Evolutionary conservation across 1,139 yeast species (phyloP), one percentile per base, ranked within the genome.

Genomic region (Pichia sp.): DNA sequence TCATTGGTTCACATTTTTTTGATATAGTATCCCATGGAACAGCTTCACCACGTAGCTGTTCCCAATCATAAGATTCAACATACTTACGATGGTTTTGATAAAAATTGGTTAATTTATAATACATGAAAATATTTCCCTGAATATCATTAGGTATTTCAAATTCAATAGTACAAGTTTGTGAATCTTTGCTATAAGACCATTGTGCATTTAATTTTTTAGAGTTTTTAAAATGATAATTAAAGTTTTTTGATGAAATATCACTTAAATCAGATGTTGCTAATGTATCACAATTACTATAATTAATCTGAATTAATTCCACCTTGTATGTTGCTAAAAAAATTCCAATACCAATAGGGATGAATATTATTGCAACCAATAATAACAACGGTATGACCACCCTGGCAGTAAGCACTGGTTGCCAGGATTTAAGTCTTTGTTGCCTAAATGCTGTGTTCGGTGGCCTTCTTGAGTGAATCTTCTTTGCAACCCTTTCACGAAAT

Each of bases 401-500:
- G 3, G 92, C 90, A 0, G 89, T 81, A 49, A 85, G 72, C 43
- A 84, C 82, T 0, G 92, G 92, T 65, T 85, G 92, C 92, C 92
- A 85, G 51, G 92, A 84, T 61, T 83, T 83, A 57, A 82, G 67
- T 63, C 88, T 68, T 59, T 82, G 88, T 61, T 85, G 94, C 60
- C 90, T 75, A 60, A 85, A 85, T 2, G 92, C 92, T 3, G 92
- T 85, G 62, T 85, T 86, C 59, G 81, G 83, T 10, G 86, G 89
- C 60, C 81, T 79, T 53, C 86, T 69, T 3, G 83, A 78, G 56
- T 77, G 79, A 41, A 67, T 69, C 39, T 68, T 64, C 43, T 64
- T 66, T 11, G 62, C 62, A 25, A 48, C 50, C 27, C 55, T 47
- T 5, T 55, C 58, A 45, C 57, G 60, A 37, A 58, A 58, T 27